Evolutionary conservation across 164 flowering plant species (phyloP).

Genomic region (Aristolochia contorta): DNA sequence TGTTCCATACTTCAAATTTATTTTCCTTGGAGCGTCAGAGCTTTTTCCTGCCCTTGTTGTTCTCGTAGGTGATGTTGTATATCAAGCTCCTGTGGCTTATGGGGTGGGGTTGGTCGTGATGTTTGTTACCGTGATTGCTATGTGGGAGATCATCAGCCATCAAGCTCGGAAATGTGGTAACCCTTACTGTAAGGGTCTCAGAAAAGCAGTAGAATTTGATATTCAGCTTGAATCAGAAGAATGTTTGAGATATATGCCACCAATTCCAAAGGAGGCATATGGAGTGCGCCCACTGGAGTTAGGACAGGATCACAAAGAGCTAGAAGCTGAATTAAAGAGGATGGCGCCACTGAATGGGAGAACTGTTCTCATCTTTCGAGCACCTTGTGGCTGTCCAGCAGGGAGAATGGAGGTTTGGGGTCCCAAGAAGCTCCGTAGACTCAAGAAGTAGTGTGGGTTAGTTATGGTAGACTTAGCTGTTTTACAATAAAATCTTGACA

Average conservation of each 20-base stretch:
- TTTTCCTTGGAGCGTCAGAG: conserved; percentile 23
- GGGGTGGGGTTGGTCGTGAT: conserved; percentile 18
- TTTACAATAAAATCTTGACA: conserved; percentile 11
- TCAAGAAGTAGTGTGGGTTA: conserved; percentile 30
- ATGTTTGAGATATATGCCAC: conserved; percentile 36
- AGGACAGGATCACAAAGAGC: conserved; percentile 43
- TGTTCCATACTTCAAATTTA: conserved; percentile 28
- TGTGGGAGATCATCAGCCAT: conserved; percentile 29
- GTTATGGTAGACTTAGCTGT: background rate
- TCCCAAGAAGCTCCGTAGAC: conserved; percentile 34
- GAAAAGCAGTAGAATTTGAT: conserved; percentile 51
- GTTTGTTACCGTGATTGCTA: conserved; percentile 17
- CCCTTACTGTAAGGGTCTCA: conserved; percentile 45
- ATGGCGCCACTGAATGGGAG: conserved; percentile 63
- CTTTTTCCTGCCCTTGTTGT: conserved; percentile 19
- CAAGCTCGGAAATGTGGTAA: conserved; percentile 41
- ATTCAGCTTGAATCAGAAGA: conserved; percentile 58
- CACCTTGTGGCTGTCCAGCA: conserved; percentile 49
- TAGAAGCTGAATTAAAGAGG: conserved; percentile 47
- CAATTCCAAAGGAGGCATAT: conserved; percentile 15
- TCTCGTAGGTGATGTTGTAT: conserved; percentile 19
- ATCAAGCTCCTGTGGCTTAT: conserved; percentile 27
- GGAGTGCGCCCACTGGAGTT: conserved; percentile 29
- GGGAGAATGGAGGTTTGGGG: conserved; percentile 69
- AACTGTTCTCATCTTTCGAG: conserved; percentile 47